A percentile compares a stretch with the other conserved stretches of the same genome.
Conservation (phyloP, 768 basidiomycete species). For the Suillus clintonianus region DNA sequence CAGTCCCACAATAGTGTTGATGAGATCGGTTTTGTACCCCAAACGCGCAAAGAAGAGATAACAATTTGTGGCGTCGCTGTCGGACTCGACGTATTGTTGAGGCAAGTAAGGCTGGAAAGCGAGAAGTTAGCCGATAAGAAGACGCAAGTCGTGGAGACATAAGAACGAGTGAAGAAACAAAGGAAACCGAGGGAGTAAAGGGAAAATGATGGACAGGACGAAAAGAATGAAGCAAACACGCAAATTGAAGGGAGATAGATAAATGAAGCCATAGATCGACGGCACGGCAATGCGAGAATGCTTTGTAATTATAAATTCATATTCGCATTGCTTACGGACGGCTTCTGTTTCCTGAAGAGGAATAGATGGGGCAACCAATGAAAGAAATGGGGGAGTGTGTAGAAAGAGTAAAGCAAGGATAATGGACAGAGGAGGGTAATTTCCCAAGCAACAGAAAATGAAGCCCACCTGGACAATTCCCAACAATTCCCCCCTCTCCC, state of each 20-base stretch:
- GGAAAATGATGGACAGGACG: background rate
- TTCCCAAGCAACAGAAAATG: background rate
- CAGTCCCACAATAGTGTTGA: conserved; percentile 81
- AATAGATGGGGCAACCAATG: background rate
- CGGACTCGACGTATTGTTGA: conserved; percentile 85
- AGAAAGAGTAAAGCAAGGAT: background rate
- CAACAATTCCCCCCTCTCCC: conserved; percentile 78
- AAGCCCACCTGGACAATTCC: conserved; percentile 73
- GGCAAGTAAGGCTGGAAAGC: conserved; percentile 80
- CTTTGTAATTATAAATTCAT: background rate
- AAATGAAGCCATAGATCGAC: background rate
- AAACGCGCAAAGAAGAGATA: conserved; percentile 93
- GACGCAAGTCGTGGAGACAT: background rate
- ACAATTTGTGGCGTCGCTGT: conserved; percentile 85
- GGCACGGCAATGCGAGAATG: background rate
- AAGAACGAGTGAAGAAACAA: background rate
- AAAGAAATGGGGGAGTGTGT: background rate
- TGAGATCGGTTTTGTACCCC: conserved; percentile 82
- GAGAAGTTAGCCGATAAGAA: background rate
- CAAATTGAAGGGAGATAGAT: background rate
- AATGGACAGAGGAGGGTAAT: background rate
- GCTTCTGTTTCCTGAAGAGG: background rate
- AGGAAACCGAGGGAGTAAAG: background rate
- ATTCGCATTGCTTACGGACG: background rate
- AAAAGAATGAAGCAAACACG: background rate